These are phyloP conservation scores for Bisporella sp. DNA, from an alignment of 2,329 filamentous ascomycete genomes.

Conservation along the genomic window DNA sequence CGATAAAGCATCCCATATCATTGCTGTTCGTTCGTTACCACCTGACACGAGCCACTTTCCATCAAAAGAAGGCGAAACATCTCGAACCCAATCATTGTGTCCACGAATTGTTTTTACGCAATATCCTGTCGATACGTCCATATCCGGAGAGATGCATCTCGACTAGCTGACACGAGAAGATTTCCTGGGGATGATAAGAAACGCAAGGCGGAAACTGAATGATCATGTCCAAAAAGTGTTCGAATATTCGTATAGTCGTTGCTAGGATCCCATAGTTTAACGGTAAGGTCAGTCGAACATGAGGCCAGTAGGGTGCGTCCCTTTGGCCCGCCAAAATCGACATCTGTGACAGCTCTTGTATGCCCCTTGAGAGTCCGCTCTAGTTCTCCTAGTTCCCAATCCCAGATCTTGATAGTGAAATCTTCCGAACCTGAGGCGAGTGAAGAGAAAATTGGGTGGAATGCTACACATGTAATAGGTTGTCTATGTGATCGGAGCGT, in stretches of 20 bases:
- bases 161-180: constrained; percentile 75
- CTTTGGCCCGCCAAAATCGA: constrained; percentile 83
- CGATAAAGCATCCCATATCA: constrained; percentile 75
- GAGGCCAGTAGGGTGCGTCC: constrained; percentile 68
- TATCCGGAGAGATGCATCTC: constrained; percentile 78
- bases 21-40: constrained; percentile 73
- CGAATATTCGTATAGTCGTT: constrained; percentile 95
- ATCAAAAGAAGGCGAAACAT: constrained; percentile 75
- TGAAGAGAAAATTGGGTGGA: constrained; percentile 86
- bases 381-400: constrained; percentile 88
- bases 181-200: constrained; percentile 84
- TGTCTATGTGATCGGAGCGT: constrained; percentile 76
- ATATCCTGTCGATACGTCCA: constrained; percentile 91
- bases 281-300: constrained; percentile 75
- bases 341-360: constrained; percentile 78
- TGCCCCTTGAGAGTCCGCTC: constrained; percentile 89
- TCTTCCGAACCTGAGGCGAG: constrained; percentile 89
- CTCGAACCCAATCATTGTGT: constrained; percentile 86
- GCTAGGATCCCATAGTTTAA: constrained; percentile 89
- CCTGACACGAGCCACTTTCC: constrained; percentile 78
- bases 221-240: constrained; percentile 85
- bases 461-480: constrained; percentile 80
- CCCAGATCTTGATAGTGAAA: constrained; percentile 93
- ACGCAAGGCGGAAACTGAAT: constrained; percentile 80
- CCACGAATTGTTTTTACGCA: constrained; percentile 85